These are phyloP conservation scores for Podila verticillata DNA, from an alignment of 192 early-diverging fungal species.

Conservation along the genomic window DNA sequence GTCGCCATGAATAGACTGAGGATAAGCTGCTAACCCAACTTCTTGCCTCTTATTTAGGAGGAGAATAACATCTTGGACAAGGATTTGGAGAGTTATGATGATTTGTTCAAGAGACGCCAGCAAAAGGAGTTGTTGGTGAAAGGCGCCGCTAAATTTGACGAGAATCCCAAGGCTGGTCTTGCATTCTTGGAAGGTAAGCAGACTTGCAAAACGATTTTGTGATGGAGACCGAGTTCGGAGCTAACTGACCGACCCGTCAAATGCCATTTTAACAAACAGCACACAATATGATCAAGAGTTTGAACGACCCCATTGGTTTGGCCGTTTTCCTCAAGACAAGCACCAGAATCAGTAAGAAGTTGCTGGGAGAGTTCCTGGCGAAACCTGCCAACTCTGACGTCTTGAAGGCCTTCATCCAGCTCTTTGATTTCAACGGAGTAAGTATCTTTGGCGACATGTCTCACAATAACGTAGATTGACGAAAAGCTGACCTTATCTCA, in stretches of 20 bases:
- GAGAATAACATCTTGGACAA: constrained; percentile 26
- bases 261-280: constrained; percentile 23
- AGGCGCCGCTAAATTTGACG: constrained; percentile 87
- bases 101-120: constrained; percentile 59
- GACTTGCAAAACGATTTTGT: neutral
- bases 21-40: neutral
- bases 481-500: neutral
- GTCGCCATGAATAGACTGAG: too few species aligned
- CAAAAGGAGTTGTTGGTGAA: constrained; percentile 84
- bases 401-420: constrained; percentile 83
- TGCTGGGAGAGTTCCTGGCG: constrained; percentile 90
- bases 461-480: too few species aligned
- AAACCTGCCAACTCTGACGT: constrained; percentile 87
- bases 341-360: constrained; percentile 86
- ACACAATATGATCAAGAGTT: constrained; percentile 52
- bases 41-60: constrained; percentile 31
- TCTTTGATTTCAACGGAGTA: constrained; percentile 90
- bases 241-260: neutral
- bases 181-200: constrained; percentile 76
- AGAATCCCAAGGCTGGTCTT: constrained; percentile 87
- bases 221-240: neutral
- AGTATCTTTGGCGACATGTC: constrained; percentile 23
- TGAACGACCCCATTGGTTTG: constrained; percentile 64
- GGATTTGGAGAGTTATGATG: constrained; percentile 22
- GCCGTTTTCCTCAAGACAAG: constrained; percentile 83